Conservation (phyloP, 2,329 filamentous ascomycete species). For the Cadophora sp. region DNA sequence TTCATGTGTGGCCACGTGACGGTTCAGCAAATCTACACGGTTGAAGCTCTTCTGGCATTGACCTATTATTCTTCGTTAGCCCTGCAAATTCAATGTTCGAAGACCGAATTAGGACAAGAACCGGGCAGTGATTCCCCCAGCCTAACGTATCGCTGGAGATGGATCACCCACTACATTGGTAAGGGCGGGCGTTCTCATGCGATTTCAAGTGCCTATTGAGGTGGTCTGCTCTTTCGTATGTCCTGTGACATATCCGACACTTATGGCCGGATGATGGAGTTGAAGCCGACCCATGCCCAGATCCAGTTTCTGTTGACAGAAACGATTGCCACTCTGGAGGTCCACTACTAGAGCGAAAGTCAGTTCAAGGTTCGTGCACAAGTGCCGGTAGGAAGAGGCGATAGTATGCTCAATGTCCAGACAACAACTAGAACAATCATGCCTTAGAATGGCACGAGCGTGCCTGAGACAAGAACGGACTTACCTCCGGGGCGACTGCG, state of each 20-base stretch:
- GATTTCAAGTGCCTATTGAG: slow-evolving; percentile 27
- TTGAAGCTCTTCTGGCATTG: slow-evolving; percentile 35
- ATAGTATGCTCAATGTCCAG: too few species aligned
- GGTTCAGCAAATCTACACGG: slow-evolving; percentile 29
- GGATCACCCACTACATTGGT: slow-evolving; percentile 30
- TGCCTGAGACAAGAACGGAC: background rate
- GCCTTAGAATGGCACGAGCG: too few species aligned
- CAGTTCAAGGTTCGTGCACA: too few species aligned
- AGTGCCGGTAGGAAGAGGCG: too few species aligned
- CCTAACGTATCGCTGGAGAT: too few species aligned
- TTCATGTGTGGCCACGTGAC: slow-evolving; percentile 30
- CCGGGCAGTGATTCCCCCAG: too few species aligned
- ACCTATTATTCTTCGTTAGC: too few species aligned
- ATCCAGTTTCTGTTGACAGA: background rate
- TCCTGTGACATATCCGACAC: slow-evolving; percentile 31
- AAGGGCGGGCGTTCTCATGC: slow-evolving; percentile 36
- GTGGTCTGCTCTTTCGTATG: slow-evolving; percentile 33
- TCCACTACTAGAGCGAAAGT: background rate
- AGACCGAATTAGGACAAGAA: too few species aligned
- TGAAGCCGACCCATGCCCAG: background rate
- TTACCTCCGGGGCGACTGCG: background rate
- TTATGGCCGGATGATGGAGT: slow-evolving; percentile 14
- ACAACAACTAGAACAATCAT: too few species aligned
- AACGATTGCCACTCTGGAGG: slow-evolving; percentile 10
- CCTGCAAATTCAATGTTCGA: too few species aligned